Conservation (phyloP, 2,329 filamentous ascomycete species). For the Pyricularia sp. region DNA sequence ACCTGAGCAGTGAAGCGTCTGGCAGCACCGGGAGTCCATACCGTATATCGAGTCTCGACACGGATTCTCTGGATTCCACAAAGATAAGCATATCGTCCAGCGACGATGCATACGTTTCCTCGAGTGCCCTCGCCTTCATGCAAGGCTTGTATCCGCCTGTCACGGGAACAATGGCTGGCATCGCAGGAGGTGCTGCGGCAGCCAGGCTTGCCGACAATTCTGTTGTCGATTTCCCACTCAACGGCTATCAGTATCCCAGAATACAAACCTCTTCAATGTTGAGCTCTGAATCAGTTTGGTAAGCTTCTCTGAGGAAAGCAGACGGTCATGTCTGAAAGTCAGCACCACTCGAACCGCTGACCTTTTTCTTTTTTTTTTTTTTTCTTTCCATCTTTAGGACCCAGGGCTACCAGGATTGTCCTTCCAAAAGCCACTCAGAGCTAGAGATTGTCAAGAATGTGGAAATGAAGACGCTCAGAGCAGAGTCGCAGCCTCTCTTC, state of each 20-base stretch:
- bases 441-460: constrained; percentile 13
- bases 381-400: constrained; percentile 18
- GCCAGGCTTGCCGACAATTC: constrained; percentile 31
- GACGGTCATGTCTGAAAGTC: background rate
- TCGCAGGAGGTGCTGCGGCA: constrained; percentile 22
- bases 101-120: constrained; percentile 42
- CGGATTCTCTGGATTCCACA: constrained; percentile 35
- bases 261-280: constrained; percentile 42
- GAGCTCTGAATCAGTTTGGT: constrained; percentile 38
- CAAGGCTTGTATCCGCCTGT: constrained; percentile 78
- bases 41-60: constrained; percentile 31
- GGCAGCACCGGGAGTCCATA: constrained; percentile 15
- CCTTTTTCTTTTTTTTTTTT: too few species aligned
- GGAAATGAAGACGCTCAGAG: constrained; percentile 9
- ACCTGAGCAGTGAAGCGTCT: constrained; percentile 24
- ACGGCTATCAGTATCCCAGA: constrained; percentile 73
- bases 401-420: constrained; percentile 28
- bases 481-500: background rate
- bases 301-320: constrained; percentile 13
- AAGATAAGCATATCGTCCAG: constrained; percentile 34
- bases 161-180: constrained; percentile 24
- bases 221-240: constrained; percentile 53
- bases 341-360: background rate
- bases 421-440: constrained; percentile 20
- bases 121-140: constrained; percentile 66